A percentile compares a stretch with the other conserved stretches of the same genome.
phyloP scores from a whole-genome alignment of 495 filamentous ascomycete species.

The Neurospora sp. region DNA sequence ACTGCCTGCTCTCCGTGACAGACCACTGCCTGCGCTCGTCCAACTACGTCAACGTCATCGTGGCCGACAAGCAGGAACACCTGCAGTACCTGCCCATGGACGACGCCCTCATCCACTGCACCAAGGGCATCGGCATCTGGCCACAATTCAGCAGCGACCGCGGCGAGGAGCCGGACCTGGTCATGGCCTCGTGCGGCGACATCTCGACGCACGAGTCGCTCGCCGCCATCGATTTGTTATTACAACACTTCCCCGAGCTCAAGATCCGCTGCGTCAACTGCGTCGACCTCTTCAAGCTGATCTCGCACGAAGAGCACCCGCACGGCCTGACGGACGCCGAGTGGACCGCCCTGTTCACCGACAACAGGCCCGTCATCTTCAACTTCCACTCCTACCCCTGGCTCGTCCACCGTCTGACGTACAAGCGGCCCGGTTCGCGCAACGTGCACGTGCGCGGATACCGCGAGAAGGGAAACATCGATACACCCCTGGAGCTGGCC shows the following conservation, averaged over 20 bases:
- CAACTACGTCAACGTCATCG: constrained; percentile 70
- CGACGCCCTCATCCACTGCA: constrained; percentile 57
- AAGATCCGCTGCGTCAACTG: constrained; percentile 69
- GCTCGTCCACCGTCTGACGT: constrained; percentile 62
- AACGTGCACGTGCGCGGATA: constrained; percentile 64
- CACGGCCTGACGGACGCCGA: constrained; percentile 54
- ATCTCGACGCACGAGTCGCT: constrained; percentile 60
- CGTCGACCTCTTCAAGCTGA: constrained; percentile 66
- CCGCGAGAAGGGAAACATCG: constrained; percentile 69
- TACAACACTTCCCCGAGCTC: constrained; percentile 51
- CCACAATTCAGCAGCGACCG: constrained; percentile 43
- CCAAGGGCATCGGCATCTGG: constrained; percentile 51
- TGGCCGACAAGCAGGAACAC: constrained; percentile 67
- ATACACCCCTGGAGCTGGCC: constrained; percentile 63
- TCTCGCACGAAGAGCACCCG: constrained; percentile 51
- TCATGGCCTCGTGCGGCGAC: constrained; percentile 64
- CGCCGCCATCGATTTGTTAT: constrained; percentile 55
- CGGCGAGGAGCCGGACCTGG: constrained; percentile 52
- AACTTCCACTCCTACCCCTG: constrained; percentile 74
- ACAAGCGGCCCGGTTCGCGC: constrained; percentile 51
- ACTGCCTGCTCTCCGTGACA: constrained; percentile 57
- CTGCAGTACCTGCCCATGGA: constrained; percentile 62
- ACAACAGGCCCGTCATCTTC: constrained; percentile 59
- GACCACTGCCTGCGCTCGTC: constrained; percentile 58
- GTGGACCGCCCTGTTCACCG: constrained; percentile 57